phyloP scores from a whole-genome alignment of 495 filamentous ascomycete genomes.

The Podospora anserina region DNA sequence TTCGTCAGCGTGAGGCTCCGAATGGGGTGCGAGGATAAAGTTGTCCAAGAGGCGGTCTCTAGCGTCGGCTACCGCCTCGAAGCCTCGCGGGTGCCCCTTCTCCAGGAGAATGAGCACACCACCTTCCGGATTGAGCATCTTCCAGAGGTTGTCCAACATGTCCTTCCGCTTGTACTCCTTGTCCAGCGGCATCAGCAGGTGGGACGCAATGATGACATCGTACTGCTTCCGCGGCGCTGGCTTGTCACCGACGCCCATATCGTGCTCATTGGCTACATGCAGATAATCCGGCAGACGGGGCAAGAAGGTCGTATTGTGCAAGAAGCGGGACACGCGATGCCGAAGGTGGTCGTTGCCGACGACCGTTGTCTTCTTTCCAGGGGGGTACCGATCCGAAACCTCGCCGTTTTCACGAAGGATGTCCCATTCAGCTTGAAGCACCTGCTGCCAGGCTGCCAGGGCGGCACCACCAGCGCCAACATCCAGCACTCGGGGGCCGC shows the following conservation, averaged over 20 bases:
- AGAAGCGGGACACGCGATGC: constrained; percentile 68
- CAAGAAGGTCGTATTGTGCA: constrained; percentile 88
- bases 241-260: constrained; percentile 36
- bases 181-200: constrained; percentile 67
- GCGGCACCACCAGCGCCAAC: constrained; percentile 82
- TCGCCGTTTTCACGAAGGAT: constrained; percentile 53
- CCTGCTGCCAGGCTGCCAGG: constrained; percentile 77
- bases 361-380: constrained; percentile 51
- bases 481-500: constrained; percentile 78
- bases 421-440: constrained; percentile 77
- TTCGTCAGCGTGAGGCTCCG: constrained; percentile 33
- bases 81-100: constrained; percentile 86
- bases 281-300: constrained; percentile 89
- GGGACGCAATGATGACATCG: constrained; percentile 86
- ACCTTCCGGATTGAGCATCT: constrained; percentile 75
- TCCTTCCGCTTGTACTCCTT: constrained; percentile 73
- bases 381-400: constrained; percentile 33
- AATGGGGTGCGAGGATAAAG: constrained; percentile 65
- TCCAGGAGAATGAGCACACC: constrained; percentile 86
- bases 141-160: constrained; percentile 83
- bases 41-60: constrained; percentile 72
- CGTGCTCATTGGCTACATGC: constrained; percentile 49
- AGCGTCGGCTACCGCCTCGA: constrained; percentile 85
- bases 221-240: constrained; percentile 67
- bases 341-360: constrained; percentile 56